A percentile compares a stretch with the other conserved stretches of the same genome.
These are phyloP conservation scores for Boletus edulis DNA, from an alignment of 768 basidiomycete species.

Conservation along the genomic window DNA sequence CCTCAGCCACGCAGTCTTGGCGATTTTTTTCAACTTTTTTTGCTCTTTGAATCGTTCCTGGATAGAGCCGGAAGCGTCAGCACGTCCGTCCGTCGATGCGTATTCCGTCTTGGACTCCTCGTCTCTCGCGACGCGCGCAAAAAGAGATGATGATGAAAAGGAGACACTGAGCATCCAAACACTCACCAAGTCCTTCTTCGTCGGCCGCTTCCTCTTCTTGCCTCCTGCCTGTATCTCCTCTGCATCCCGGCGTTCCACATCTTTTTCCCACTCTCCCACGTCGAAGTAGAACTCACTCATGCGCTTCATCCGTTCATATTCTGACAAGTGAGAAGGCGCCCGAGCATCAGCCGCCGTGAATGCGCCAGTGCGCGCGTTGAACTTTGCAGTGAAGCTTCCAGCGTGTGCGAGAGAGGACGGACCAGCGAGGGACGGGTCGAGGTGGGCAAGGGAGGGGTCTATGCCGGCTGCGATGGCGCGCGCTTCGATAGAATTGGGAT, in stretches of 20 bases:
- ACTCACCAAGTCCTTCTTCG: constrained; percentile 83
- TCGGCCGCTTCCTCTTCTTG: constrained; percentile 75
- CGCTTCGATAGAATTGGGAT: constrained; percentile 53
- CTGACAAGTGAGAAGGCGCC: constrained; percentile 73
- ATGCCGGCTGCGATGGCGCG: constrained; percentile 79
- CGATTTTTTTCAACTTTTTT: constrained; percentile 78
- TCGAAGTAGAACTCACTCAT: constrained; percentile 92
- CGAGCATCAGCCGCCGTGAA: constrained; percentile 67
- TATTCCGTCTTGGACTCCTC: constrained; percentile 17
- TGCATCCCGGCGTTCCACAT: constrained; percentile 50
- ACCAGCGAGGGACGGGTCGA: constrained; percentile 67
- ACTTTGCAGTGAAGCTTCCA: constrained; percentile 62
- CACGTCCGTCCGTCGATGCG: constrained; percentile 22
- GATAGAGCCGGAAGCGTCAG: constrained; percentile 20
- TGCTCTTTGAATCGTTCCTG: constrained; percentile 85
- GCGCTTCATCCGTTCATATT: constrained; percentile 71
- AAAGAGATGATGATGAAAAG: constrained; percentile 15
- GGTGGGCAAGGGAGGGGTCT: constrained; percentile 75
- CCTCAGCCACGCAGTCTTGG: constrained; percentile 86
- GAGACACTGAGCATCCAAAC: constrained; percentile 3
- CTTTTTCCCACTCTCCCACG: constrained; percentile 72
- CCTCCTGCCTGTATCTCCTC: constrained; percentile 52
- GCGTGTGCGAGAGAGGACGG: constrained; percentile 30
- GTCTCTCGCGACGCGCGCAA: constrained; percentile 21
- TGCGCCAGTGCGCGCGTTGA: constrained; percentile 79